Evolutionary conservation across 1,284 basidiomycete genomes (phyloP), one percentile per base, ranked within the genome.

Genomic region (Caloboletus inedulis): DNA sequence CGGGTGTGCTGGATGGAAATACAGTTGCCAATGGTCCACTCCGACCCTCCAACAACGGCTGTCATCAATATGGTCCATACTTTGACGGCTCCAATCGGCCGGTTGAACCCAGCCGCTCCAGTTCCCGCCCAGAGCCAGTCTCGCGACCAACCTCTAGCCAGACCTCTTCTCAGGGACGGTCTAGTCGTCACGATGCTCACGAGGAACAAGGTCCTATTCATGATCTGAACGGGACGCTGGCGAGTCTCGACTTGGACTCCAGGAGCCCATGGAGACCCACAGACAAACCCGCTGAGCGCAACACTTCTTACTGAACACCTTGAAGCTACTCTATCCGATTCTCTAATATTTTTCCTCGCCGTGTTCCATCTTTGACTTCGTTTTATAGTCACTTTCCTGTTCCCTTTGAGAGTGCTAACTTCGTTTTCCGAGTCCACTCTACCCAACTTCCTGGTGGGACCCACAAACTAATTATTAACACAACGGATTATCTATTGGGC

Each of bases 191-290:
- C 48, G 56, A 50, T 52, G 46, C 36, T 60, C 68, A 47, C 50
- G 63, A 74, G 45, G 79, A 81, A 30, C 73, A 77, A 27, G 82
- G 84, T 55, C 43, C 64, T 27, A 77, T 90, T 59, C 79, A 81
- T 35, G 87, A 89, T 68, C 68, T 90, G 43, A 89, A 87, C 59
- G 84, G 85, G 19, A 88, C 83, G n/a, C 74, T 90, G 30, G 84
- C 86, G 25, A 87, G 82, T 60, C 78, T 90, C 23, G 77, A 87
- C 57, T 69, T 89, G 52, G 84, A 84, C 61, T 69, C 62, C 30
- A 65, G 55, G 49, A 61, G 43, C 36, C 62, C 62, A 16, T 69
- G 67, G 67, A 64, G 57, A 42, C 37, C 56, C 19, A 49, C 52
- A 5, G 48, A 40, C 29, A 62, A 55, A 49, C 47, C 54, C 34